Conservation (phyloP, 768 basidiomycete species). For the Trametes villosa region DNA sequence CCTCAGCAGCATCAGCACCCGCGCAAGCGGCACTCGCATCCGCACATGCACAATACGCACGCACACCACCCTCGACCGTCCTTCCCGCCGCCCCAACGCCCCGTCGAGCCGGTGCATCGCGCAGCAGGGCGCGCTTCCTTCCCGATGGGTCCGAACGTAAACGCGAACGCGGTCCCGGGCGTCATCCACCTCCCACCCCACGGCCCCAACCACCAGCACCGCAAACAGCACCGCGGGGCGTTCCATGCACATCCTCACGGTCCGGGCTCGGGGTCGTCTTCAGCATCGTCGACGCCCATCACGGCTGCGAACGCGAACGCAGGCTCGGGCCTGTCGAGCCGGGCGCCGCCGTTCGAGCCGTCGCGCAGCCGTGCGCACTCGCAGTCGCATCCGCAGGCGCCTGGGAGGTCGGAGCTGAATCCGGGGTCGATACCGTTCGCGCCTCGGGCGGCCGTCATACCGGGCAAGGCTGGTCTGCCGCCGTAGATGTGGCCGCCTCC, state of each 20-base stretch:
- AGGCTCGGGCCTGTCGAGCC: slow-evolving; percentile 52
- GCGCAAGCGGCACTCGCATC: slow-evolving; percentile 31
- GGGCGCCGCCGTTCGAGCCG: slow-evolving; percentile 60
- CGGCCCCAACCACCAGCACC: slow-evolving; percentile 10
- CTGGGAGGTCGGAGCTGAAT: slow-evolving; percentile 32
- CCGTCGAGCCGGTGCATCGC: slow-evolving; percentile 24
- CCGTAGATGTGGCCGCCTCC: background rate
- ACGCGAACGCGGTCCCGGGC: slow-evolving; percentile 26
- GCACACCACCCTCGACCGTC: slow-evolving; percentile 17
- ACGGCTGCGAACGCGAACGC: slow-evolving; percentile 7
- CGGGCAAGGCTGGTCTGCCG: slow-evolving; percentile 1
- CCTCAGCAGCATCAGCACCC: slow-evolving; percentile 24
- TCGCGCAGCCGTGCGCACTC: slow-evolving; percentile 22
- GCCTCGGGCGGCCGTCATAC: slow-evolving; percentile 21
- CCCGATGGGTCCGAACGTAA: slow-evolving; percentile 11
- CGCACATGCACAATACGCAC: slow-evolving; percentile 20
- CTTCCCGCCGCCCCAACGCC: slow-evolving; percentile 10
- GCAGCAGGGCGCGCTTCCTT: slow-evolving; percentile 15
- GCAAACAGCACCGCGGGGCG: background rate
- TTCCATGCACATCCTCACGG: slow-evolving; percentile 9
- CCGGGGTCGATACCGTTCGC: slow-evolving; percentile 33
- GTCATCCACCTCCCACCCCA: slow-evolving; percentile 30
- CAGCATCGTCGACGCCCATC: slow-evolving; percentile 18
- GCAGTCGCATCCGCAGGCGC: slow-evolving; percentile 10
- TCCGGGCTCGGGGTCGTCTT: slow-evolving; percentile 25